Conservation (phyloP, 2,329 filamentous ascomycete genomes). For the Cordyceps tenuipes region DNA sequence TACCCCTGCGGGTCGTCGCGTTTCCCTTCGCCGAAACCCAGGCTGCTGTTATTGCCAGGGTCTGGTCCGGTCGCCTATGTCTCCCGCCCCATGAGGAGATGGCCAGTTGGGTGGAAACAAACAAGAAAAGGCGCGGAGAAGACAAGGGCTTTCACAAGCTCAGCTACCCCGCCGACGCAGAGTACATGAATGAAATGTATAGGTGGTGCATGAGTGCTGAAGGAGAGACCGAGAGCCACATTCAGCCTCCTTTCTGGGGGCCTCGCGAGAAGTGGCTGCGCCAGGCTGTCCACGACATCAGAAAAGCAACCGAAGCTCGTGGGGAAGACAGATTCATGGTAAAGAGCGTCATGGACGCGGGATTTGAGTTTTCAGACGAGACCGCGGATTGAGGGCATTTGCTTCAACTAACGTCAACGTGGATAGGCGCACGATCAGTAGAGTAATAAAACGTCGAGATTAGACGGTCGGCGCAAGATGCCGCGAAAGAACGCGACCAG, state of each 20-base stretch:
- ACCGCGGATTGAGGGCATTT: neutral
- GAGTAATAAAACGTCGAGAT: neutral
- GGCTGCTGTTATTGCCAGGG: too few species aligned
- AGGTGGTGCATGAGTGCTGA: neutral
- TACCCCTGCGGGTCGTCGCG: too few species aligned
- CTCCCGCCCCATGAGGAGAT: too few species aligned
- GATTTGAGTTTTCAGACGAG: neutral
- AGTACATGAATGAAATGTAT: neutral
- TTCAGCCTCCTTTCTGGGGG: slow-evolving; percentile 1
- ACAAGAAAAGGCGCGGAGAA: too few species aligned
- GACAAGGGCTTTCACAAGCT: too few species aligned
- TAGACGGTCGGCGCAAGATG: neutral
- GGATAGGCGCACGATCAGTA: neutral
- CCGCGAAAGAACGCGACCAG: neutral
- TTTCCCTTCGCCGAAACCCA: too few species aligned
- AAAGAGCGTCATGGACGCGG: neutral
- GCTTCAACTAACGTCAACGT: neutral
- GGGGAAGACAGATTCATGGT: neutral
- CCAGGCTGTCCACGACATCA: neutral
- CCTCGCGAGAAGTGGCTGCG: neutral
- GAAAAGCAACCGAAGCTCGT: slow-evolving; percentile 1
- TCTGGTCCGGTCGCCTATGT: too few species aligned
- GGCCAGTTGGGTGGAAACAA: too few species aligned
- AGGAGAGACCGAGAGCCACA: neutral
- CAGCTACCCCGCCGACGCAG: neutral